These are phyloP conservation scores for Metschnikowia cerradonensis DNA, from an alignment of 805 yeast genomes.

Conservation along the genomic window DNA sequence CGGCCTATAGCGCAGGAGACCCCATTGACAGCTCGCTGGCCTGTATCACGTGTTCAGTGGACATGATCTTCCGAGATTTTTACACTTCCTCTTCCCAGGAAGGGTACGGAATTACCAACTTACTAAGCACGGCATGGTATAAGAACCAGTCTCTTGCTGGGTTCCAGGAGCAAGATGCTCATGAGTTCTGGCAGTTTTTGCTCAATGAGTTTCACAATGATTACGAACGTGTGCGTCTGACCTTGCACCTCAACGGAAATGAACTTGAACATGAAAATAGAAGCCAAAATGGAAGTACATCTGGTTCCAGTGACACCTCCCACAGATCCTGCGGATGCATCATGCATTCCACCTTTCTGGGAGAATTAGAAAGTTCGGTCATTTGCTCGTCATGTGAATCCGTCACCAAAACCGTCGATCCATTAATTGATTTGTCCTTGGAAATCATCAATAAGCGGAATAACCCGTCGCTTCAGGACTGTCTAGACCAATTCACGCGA, in stretches of 20 bases:
- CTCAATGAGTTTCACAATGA: constrained; percentile 75
- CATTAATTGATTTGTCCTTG: constrained; percentile 82
- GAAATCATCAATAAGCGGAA: constrained; percentile 47
- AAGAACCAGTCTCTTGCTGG: constrained; percentile 86
- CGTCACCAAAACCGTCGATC: constrained; percentile 73
- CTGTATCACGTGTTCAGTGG: constrained; percentile 85
- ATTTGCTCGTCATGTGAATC: constrained; percentile 66
- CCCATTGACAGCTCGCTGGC: constrained; percentile 31
- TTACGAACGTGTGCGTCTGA: constrained; percentile 22
- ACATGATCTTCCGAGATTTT: constrained; percentile 69
- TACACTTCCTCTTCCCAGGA: constrained; percentile 58
- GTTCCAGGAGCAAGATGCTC: constrained; percentile 96
- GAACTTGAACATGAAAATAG: neutral
- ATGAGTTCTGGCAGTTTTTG: constrained; percentile 92
- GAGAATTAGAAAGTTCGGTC: constrained; percentile 76
- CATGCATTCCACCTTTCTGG: constrained; percentile 78
- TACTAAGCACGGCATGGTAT: constrained; percentile 85
- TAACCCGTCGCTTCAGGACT: constrained; percentile 46
- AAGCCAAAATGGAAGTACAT: neutral
- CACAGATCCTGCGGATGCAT: constrained; percentile 60
- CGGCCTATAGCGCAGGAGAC: constrained; percentile 17
- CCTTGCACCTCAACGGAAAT: neutral
- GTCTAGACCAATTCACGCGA: constrained; percentile 73
- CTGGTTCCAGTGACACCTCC: neutral
- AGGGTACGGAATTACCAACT: constrained; percentile 77